phyloP scores from a whole-genome alignment of 495 filamentous ascomycete genomes.

The Podospora didyma region DNA sequence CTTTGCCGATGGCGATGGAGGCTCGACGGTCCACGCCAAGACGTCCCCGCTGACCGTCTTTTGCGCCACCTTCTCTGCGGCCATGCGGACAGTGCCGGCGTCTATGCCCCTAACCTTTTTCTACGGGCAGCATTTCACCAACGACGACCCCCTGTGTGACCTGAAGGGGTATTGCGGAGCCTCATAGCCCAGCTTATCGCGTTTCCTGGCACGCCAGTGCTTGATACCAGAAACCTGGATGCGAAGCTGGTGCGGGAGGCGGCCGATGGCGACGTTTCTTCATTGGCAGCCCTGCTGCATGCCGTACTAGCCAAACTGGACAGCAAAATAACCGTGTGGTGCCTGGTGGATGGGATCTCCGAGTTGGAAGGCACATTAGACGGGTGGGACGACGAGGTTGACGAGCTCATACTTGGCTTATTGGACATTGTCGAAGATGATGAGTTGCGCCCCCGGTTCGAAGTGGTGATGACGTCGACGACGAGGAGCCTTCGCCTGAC shows the following conservation, averaged over 20 bases:
- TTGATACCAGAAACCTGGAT: background rate
- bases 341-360: background rate
- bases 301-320: background rate
- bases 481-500: background rate
- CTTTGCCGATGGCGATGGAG: background rate
- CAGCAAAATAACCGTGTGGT: background rate
- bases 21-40: background rate
- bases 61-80: background rate
- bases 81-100: background rate
- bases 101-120: background rate
- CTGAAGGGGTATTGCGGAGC: background rate
- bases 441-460: background rate
- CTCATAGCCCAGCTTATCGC: background rate
- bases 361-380: background rate
- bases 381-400: background rate
- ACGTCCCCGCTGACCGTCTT: background rate
- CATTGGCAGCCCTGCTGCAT: background rate
- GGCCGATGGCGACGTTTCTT: background rate
- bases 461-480: background rate
- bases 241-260: background rate
- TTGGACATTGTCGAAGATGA: background rate
- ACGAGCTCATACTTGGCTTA: background rate
- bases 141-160: background rate
- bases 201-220: background rate
- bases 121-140: background rate